Percentiles rank a stretch among this genome's conserved stretches.
Evolutionary conservation across 2,329 filamentous ascomycete genomes (phyloP).

Genomic region (Fusarium papillatum): DNA sequence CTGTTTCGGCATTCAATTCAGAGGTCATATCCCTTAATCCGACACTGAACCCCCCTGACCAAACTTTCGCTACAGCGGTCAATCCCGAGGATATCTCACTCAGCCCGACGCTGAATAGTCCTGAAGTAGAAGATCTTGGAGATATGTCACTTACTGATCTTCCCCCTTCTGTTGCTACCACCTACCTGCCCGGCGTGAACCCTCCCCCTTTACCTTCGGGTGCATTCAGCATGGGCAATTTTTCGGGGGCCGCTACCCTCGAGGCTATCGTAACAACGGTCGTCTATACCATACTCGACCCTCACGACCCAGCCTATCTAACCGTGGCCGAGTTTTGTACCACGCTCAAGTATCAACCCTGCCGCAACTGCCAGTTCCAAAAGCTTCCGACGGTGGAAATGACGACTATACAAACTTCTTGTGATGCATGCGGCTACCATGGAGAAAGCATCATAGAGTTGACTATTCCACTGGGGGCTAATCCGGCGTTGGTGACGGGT

Average conservation of each 20-base stretch:
- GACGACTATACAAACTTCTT: slow-evolving; percentile 14
- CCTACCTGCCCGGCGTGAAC: neutral
- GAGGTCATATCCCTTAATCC: neutral
- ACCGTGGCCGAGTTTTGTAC: slow-evolving; percentile 20
- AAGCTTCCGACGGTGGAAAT: slow-evolving; percentile 13
- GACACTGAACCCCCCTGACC: neutral
- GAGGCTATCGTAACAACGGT: slow-evolving; percentile 14
- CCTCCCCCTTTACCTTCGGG: neutral
- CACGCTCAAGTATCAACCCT: slow-evolving; percentile 16
- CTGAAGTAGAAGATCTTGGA: neutral
- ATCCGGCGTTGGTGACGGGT: neutral
- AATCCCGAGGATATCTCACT: neutral
- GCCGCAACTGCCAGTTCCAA: slow-evolving; percentile 15
- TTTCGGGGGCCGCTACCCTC: neutral
- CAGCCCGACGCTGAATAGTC: neutral
- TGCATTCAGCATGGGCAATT: neutral
- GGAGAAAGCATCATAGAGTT: slow-evolving; percentile 21
- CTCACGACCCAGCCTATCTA: slow-evolving; percentile 8
- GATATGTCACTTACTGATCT: neutral
- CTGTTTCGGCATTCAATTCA: neutral
- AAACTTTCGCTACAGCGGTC: neutral
- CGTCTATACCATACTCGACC: slow-evolving; percentile 25
- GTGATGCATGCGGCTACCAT: slow-evolving; percentile 18
- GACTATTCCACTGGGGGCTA: slow-evolving; percentile 13
- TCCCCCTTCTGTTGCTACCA: neutral